A percentile compares a stretch with the other conserved stretches of the same genome.
These are phyloP conservation scores for Arthrocladium fulminans DNA, from an alignment of 2,329 filamentous ascomycete genomes.

Conservation along the genomic window DNA sequence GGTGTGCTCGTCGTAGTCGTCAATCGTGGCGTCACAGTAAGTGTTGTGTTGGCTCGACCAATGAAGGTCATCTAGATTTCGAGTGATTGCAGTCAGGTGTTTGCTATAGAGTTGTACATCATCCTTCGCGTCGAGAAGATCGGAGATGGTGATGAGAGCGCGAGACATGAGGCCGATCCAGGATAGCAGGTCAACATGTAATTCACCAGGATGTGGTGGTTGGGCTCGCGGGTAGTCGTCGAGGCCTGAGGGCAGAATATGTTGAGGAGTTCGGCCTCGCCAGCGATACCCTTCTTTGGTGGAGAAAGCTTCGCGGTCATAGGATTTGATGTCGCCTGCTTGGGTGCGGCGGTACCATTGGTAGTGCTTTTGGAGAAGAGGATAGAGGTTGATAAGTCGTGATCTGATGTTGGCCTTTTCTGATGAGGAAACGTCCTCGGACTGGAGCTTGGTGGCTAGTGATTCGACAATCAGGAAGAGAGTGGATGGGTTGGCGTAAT, in stretches of 20 bases:
- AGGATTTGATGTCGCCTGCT: conserved; percentile 77
- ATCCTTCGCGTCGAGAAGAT: conserved; percentile 63
- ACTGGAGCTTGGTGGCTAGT: conserved; percentile 69
- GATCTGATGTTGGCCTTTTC: conserved; percentile 24
- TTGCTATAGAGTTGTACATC: conserved; percentile 65
- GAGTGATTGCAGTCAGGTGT: conserved; percentile 66
- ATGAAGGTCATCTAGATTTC: conserved; percentile 86
- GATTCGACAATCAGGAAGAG: conserved; percentile 80
- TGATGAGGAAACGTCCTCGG: conserved; percentile 23
- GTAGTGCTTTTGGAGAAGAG: conserved; percentile 79
- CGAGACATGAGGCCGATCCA: conserved; percentile 97
- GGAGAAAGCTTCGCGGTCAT: conserved; percentile 81
- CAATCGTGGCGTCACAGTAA: conserved; percentile 91
- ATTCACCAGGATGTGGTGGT: conserved; percentile 88
- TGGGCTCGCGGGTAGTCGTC: conserved; percentile 94
- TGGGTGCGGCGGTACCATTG: conserved; percentile 94
- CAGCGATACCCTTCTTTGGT: conserved; percentile 90
- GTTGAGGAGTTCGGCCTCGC: conserved; percentile 77
- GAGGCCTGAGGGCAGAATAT: conserved; percentile 85
- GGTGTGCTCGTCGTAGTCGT: conserved; percentile 82
- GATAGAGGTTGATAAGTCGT: conserved; percentile 64
- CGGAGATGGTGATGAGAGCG: conserved; percentile 71
- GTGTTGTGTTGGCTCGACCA: conserved; percentile 74
- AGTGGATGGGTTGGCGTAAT: conserved; percentile 95
- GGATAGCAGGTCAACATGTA: conserved; percentile 87